phyloP scores from a whole-genome alignment of 345 rosid genomes.

The Angophora floribunda region DNA sequence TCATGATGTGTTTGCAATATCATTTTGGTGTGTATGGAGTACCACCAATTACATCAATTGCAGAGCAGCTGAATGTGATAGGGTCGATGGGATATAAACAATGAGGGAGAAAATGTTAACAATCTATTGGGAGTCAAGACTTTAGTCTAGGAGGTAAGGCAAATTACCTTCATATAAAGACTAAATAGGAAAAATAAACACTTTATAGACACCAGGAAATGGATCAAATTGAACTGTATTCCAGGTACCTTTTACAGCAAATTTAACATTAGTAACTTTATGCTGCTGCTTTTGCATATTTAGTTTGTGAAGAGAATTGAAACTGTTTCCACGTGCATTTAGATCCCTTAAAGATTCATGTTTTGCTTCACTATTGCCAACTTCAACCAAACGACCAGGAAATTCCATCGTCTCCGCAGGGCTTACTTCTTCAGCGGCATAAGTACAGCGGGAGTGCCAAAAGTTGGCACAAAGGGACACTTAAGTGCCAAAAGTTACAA shows the following conservation, averaged over 20 bases:
- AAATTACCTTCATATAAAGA: neutral
- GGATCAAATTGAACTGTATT: neutral
- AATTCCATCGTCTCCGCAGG: constrained; percentile 32
- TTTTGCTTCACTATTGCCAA: constrained; percentile 23
- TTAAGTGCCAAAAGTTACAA: too few relatives aligned
- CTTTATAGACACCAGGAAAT: neutral
- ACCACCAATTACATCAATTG: neutral
- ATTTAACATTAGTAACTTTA: neutral
- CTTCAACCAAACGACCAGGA: constrained; percentile 38
- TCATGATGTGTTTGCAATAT: neutral
- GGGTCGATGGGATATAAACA: neutral
- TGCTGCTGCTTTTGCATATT: neutral
- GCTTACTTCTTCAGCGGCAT: constrained; percentile 24
- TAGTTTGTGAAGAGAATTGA: neutral
- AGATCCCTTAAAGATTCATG: neutral
- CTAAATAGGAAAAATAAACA: neutral
- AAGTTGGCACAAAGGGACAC: too few relatives aligned
- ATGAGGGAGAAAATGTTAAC: neutral
- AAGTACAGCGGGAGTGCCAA: too few relatives aligned
- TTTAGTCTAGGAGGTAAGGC: neutral
- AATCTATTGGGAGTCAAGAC: neutral
- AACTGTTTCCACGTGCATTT: neutral
- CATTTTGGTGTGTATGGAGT: neutral
- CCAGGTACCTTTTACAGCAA: neutral
- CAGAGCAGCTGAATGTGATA: neutral